Conservation (phyloP, 2,329 filamentous ascomycete species). For the Blastomyces parvus region DNA sequence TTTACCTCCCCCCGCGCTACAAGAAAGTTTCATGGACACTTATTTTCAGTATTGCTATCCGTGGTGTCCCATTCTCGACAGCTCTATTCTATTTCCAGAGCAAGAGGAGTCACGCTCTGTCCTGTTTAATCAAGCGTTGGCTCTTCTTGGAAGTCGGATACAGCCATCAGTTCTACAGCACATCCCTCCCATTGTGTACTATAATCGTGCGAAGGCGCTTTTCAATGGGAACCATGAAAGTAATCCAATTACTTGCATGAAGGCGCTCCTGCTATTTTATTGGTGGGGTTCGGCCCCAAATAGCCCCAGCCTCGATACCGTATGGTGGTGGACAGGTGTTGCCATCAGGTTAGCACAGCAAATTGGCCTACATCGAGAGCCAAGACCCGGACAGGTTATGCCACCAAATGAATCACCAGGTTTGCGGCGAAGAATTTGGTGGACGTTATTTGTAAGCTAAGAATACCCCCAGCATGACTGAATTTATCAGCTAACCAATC, state of each 20-base stretch:
- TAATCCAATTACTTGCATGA: constrained; percentile 29
- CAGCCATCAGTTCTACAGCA: constrained; percentile 35
- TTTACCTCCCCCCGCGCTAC: constrained; percentile 20
- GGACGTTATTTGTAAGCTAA: constrained; percentile 30
- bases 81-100: constrained; percentile 24
- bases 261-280: constrained; percentile 35
- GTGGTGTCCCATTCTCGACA: constrained; percentile 37
- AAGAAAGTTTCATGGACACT: constrained; percentile 36
- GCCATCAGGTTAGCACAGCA: constrained; percentile 39
- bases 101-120: constrained; percentile 19
- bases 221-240: constrained; percentile 37
- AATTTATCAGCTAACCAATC: background rate
- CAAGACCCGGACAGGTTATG: constrained; percentile 18
- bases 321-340: constrained; percentile 41
- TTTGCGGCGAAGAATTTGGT: constrained; percentile 35
- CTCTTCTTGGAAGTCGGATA: constrained; percentile 35
- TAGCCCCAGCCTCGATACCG: constrained; percentile 32
- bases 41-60: constrained; percentile 37
- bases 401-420: constrained; percentile 18
- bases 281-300: constrained; percentile 39
- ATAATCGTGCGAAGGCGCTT: constrained; percentile 32
- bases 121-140: constrained; percentile 32
- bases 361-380: constrained; percentile 37
- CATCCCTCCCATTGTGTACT: constrained; percentile 32
- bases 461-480: background rate